These are phyloP conservation scores for Lepiota venenata DNA, from an alignment of 768 basidiomycete species.

Conservation along the genomic window DNA sequence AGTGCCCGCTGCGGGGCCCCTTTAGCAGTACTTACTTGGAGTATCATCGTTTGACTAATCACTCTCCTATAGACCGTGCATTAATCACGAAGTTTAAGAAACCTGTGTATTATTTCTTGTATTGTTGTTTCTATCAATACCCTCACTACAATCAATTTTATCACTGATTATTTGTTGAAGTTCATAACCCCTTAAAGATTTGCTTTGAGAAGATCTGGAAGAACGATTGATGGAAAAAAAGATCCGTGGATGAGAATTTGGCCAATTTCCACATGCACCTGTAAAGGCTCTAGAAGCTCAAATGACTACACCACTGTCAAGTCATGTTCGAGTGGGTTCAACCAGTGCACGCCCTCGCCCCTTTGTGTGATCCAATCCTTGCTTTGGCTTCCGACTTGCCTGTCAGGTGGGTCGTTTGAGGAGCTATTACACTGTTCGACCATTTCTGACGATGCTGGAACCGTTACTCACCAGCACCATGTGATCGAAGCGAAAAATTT, in stretches of 20 bases:
- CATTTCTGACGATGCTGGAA: neutral
- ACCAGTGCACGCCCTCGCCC: constrained; percentile 2
- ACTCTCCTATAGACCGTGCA: constrained; percentile 9
- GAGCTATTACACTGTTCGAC: neutral
- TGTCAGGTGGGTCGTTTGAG: constrained; percentile 5
- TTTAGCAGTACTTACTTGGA: neutral
- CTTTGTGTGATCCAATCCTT: neutral
- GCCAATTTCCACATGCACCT: neutral
- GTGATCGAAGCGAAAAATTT: neutral
- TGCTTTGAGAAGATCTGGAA: too few species aligned
- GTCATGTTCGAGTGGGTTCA: neutral
- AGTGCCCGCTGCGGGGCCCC: neutral
- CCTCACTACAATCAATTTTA: constrained; percentile 6
- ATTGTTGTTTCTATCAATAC: constrained; percentile 6
- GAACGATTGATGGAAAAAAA: neutral
- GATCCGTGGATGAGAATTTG: neutral
- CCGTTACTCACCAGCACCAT: neutral
- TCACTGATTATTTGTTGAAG: neutral
- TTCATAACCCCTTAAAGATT: neutral
- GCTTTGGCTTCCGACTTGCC: neutral
- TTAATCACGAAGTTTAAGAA: constrained; percentile 10
- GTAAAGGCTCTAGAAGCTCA: neutral
- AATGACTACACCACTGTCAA: neutral
- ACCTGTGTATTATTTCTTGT: constrained; percentile 12
- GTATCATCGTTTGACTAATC: constrained; percentile 5